Evolutionary conservation across 345 rosid genomes (phyloP).

Genomic region (Hevea brasiliensis): DNA sequence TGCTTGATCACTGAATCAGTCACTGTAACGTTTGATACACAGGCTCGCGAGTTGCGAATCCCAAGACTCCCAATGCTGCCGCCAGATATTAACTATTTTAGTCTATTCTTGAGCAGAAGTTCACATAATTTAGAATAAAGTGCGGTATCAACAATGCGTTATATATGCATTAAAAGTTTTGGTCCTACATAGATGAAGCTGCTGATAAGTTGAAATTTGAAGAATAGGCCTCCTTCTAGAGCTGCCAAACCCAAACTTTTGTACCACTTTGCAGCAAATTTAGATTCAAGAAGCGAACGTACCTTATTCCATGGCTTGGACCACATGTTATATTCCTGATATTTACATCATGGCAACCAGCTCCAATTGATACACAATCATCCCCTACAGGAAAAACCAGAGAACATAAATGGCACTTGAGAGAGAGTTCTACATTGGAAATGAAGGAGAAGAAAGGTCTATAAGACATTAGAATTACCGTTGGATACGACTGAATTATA

Average conservation of each 20-base stretch:
- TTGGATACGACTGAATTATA: slow-evolving; percentile 21
- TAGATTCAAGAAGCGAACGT: background rate
- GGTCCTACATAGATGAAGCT: slow-evolving; percentile 6
- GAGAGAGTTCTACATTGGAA: background rate
- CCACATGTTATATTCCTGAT: slow-evolving; percentile 37
- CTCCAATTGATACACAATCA: slow-evolving; percentile 41
- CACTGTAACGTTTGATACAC: slow-evolving; percentile 38
- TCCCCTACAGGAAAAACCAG: slow-evolving; percentile 28
- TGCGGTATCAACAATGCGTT: background rate
- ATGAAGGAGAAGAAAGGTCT: background rate
- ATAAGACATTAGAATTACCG: slow-evolving; percentile 11
- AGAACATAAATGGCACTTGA: background rate
- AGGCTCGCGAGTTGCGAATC: slow-evolving; percentile 27
- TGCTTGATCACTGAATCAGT: slow-evolving; percentile 21
- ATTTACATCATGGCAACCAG: slow-evolving; percentile 33
- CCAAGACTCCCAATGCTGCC: slow-evolving; percentile 47
- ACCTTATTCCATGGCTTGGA: slow-evolving; percentile 44
- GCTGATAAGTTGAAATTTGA: slow-evolving; percentile 8
- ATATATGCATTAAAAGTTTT: slow-evolving; percentile 4
- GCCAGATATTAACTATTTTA: background rate
- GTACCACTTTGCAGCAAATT: background rate
- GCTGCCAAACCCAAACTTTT: slow-evolving; percentile 14
- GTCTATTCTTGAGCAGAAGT: background rate
- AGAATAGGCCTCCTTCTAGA: slow-evolving; percentile 4
- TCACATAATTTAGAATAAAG: background rate